A percentile compares a stretch with the other conserved stretches of the same genome.
These are phyloP conservation scores for Curvularia sp. DNA, from an alignment of 2,329 filamentous ascomycete genomes.

Conservation along the genomic window DNA sequence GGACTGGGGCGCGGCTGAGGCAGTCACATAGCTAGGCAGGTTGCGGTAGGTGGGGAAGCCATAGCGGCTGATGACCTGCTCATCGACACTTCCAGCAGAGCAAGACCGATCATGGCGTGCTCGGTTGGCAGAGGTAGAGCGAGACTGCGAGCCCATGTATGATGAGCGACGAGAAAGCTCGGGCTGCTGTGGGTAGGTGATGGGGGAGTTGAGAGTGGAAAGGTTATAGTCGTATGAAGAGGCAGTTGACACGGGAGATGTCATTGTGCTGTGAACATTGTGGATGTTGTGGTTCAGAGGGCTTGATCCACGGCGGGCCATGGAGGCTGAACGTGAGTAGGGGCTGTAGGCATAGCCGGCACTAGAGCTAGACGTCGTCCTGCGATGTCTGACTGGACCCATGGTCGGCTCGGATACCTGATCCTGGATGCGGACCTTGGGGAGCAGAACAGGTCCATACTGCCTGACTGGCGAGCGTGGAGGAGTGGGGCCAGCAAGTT, in stretches of 20 bases:
- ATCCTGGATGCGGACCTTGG: conserved; percentile 86
- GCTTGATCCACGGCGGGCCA: conserved; percentile 57
- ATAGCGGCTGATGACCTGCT: conserved; percentile 70
- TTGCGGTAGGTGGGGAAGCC: conserved; percentile 86
- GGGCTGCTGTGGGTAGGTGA: conserved; percentile 55
- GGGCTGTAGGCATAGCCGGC: conserved; percentile 55
- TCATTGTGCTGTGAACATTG: conserved; percentile 48
- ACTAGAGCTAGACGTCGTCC: conserved; percentile 61
- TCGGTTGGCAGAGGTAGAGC: conserved; percentile 69
- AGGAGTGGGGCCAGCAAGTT: conserved; percentile 74
- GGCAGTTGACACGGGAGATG: conserved; percentile 55
- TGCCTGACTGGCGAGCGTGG: conserved; percentile 75
- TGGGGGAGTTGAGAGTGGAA: conserved; percentile 69
- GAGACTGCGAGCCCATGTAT: conserved; percentile 49
- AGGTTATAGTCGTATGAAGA: conserved; percentile 50
- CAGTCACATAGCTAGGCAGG: conserved; percentile 66
- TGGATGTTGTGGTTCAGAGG: conserved; percentile 49
- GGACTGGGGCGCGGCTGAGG: conserved; percentile 46
- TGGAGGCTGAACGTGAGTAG: conserved; percentile 57
- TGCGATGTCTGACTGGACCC: conserved; percentile 63
- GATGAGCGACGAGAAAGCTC: conserved; percentile 47
- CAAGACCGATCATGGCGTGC: conserved; percentile 60
- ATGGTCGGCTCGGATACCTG: conserved; percentile 71
- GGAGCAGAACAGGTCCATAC: conserved; percentile 79
- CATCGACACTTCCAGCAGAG: conserved; percentile 73